These are phyloP conservation scores for Fomitopsis pinicola DNA, from an alignment of 1,284 basidiomycete genomes.

Conservation along the genomic window DNA sequence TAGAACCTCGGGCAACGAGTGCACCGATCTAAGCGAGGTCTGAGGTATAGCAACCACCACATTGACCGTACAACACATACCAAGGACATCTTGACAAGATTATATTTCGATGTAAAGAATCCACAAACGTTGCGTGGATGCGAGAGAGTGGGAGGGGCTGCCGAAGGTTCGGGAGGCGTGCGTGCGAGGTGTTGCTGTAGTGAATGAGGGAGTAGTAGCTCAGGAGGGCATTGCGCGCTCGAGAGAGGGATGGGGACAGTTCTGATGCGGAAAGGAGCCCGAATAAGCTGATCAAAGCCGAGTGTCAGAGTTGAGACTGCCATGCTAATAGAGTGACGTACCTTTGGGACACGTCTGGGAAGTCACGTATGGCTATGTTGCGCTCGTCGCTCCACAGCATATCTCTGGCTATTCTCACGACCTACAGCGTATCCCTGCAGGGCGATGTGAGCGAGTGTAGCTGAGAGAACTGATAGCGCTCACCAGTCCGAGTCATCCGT, in stretches of 20 bases:
- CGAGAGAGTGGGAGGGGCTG: conserved; percentile 46
- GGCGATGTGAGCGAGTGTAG: not conserved
- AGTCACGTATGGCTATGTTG: conserved; percentile 69
- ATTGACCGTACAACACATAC: no score
- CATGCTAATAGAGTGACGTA: conserved; percentile 26
- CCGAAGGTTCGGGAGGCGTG: conserved; percentile 52
- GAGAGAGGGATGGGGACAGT: conserved; percentile 33
- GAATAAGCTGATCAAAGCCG: conserved; percentile 49
- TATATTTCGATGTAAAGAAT: no score
- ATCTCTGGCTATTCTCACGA: conserved; percentile 81
- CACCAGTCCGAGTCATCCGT: conserved; percentile 82
- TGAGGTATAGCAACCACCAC: no score
- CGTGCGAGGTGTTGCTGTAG: conserved; percentile 74
- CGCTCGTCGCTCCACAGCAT: conserved; percentile 78
- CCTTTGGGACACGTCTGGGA: conserved; percentile 81
- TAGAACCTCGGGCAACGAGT: no score
- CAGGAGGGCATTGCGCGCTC: conserved; percentile 60
- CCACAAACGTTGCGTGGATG: conserved; percentile 63
- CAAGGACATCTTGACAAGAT: no score
- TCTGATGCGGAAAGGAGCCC: conserved; percentile 71
- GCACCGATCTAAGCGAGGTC: no score
- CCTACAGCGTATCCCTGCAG: conserved; percentile 76
- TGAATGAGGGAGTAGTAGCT: conserved; percentile 84
- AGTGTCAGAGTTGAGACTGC: conserved; percentile 10
- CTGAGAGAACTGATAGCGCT: conserved; percentile 17